These are phyloP conservation scores for Cyamopsis tetragonoloba DNA, from an alignment of 306 rosid genomes.

Conservation along the genomic window DNA sequence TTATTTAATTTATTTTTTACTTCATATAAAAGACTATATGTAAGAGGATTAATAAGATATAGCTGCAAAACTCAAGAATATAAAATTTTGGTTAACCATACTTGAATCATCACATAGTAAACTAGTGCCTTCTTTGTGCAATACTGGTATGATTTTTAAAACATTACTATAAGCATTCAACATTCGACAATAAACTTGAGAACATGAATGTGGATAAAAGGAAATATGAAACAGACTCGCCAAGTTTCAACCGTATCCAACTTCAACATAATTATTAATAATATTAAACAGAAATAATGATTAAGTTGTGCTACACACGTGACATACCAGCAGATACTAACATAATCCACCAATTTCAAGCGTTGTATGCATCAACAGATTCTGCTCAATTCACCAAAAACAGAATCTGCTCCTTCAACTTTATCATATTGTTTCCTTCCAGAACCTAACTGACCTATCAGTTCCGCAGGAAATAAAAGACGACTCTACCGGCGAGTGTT, in stretches of 20 bases:
- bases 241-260: not conserved
- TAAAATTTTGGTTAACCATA: no score
- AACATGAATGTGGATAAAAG: not conserved
- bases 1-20: no score
- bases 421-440: conserved; percentile 59
- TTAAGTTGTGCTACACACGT: not conserved
- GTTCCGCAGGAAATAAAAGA: conserved; percentile 82
- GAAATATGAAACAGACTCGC: not conserved
- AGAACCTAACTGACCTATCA: conserved; percentile 78
- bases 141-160: no score
- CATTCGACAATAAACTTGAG: not conserved
- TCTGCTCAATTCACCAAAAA: no score
- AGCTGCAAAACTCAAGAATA: no score
- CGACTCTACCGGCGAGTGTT: conserved; percentile 69
- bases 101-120: no score
- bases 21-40: no score
- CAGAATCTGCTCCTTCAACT: conserved; percentile 1
- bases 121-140: no score
- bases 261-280: not conserved
- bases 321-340: not conserved
- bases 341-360: not conserved
- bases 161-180: no score
- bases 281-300: not conserved
- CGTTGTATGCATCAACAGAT: not conserved
- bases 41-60: no score